Base-by-base conservation (phyloP, 345 rosid species). In the Citrus sinensis region DNA sequence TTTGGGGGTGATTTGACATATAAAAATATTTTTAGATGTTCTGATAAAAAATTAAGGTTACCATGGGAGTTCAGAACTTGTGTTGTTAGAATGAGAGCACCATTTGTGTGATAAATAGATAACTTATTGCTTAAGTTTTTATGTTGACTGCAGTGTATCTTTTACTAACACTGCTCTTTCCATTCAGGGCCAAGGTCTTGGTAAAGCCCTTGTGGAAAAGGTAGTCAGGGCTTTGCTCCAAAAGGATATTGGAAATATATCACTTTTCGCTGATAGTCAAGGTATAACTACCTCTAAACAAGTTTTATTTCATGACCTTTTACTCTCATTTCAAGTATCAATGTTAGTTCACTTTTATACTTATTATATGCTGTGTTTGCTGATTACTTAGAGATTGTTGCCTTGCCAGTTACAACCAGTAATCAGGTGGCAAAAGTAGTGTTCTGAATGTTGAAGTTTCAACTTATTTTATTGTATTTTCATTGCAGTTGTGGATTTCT, bases 231-330 rank as follows among this genome's bases (percentile, higher is more conserved):
- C 96, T 77, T 96, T 95, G 72, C 94, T 95, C 74, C 99, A 90
- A 54, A 91, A 90, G 82, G 99, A 93, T 80, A 95, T 95, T 76
- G 97, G 98, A 77, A 93, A 95, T 76, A 95, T 95, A 82, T 81
- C 99, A n/a, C 99, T 95, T 51, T 95, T 95, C 81, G 99, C 99
- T 0, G 99, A 95, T 84, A 92, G 99, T 81, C 86, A 89, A 92
- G 98, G 99, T 95, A 89, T 75, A 56, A 2, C 10, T 58, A 46
- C 37, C 46, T 73, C 67, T 74, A 62, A 75, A 74, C 34, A n/a
- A 64, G 55, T 63, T 42, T 16, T 80, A 76, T 64, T 51, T 60
- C 16, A 54, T 27, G 55, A 24, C 39, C 20, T 32, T 35, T 67
- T 29, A 78, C 35, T 70, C 49, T 46, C 14, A 34, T 30, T 56